Evolutionary conservation across 2,329 filamentous ascomycete genomes (phyloP).

Genomic region (Xylaria multiplex): DNA sequence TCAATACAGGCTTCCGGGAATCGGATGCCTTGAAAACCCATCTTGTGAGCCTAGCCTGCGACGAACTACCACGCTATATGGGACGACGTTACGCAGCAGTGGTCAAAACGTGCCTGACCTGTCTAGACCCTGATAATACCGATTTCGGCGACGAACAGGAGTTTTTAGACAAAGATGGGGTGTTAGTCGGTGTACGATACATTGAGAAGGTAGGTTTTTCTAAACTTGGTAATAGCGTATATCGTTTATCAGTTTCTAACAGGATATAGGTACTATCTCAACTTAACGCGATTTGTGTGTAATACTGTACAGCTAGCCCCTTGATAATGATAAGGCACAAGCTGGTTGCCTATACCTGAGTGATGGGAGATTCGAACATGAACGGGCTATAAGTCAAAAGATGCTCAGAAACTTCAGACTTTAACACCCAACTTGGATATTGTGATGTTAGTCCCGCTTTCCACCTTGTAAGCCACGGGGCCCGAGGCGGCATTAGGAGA

Average conservation of each 20-base stretch:
- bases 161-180: constrained; percentile 45
- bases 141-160: constrained; percentile 46
- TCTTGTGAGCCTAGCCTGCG: background rate
- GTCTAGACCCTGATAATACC: constrained; percentile 46
- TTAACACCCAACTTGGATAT: too few relatives aligned
- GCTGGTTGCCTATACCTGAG: too few relatives aligned
- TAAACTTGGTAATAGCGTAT: background rate
- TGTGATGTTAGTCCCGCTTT: too few relatives aligned
- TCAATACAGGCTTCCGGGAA: background rate
- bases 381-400: too few relatives aligned
- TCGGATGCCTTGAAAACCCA: constrained; percentile 3
- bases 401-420: too few relatives aligned
- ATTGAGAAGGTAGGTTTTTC: constrained; percentile 44
- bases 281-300: constrained; percentile 14
- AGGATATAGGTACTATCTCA: constrained; percentile 10
- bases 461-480: too few relatives aligned
- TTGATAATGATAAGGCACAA: too few relatives aligned
- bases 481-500: too few relatives aligned
- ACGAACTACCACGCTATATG: constrained; percentile 39
- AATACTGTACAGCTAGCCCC: too few relatives aligned
- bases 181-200: constrained; percentile 43
- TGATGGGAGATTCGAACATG: too few relatives aligned
- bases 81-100: constrained; percentile 44
- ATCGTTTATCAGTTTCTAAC: background rate
- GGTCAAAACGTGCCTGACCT: constrained; percentile 48